Base-by-base conservation (phyloP, 495 filamentous ascomycete species). In the Amorphotheca resinae region DNA sequence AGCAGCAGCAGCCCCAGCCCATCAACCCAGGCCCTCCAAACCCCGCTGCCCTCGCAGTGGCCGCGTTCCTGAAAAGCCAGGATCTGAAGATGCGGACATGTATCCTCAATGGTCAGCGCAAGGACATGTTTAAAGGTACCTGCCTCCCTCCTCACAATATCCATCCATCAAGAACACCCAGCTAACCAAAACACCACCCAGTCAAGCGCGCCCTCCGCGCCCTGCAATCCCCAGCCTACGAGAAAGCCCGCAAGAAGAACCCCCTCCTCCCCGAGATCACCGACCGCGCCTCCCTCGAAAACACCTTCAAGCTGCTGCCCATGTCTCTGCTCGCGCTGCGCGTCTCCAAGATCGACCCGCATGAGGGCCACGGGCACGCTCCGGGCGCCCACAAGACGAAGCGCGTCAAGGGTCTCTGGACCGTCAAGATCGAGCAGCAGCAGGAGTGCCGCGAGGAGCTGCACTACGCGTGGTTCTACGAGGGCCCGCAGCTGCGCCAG, bases 101-200 rank as follows among this genome's bases (percentile, higher is more conserved):
- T 64, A 93, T 99, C 45, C 69, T 95, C 51, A 87, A 95, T 53
- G 93, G 91, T 48, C 89, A 96, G 67, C 73, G 93, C 45, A 96
- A 95, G 66, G 89, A 99, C 49, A 87, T 99, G 79, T 96, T 99
- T 65, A 84, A 82, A 72, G 83, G 89, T 94, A 63, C n/a, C n/a
- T 39, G 56, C 42, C 40, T 9, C 31, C 16, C 4, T 8, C 15
- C 9, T 1, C 17, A 33, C 4, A 2, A n/a, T 20, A 28, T 8
- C 18, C 11, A 21, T 37, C 34, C 18, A 37, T 18, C n/a, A 4
- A 28, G 25, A 12, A n/a, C n/a, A n/a, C n/a, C n/a, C n/a, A n/a
- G 12, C 9, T 34, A 21, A 1, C 18, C 6, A 9, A 11, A 18
- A 17, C 16, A 7, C 4, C 1, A 25, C 11, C 6, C 49, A 95